Base-by-base conservation (phyloP, 2,329 filamentous ascomycete genomes). In the Pseudogymnoascus sp. region DNA sequence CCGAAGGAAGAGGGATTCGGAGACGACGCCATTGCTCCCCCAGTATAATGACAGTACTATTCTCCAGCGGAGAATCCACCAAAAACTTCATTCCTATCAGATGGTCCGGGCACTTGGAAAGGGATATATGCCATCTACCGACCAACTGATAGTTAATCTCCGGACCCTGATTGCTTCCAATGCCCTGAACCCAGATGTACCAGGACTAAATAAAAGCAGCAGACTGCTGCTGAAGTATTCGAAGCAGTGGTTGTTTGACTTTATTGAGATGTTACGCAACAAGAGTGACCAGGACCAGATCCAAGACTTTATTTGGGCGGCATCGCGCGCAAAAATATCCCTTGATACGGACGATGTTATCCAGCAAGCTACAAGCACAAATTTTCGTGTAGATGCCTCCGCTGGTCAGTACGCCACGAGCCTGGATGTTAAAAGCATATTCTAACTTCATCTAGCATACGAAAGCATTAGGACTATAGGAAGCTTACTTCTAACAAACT, bases 51-150 rank as follows among this genome's bases (percentile, higher is more conserved):
- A 95, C 74, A 90, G 94, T 70, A 96, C 92, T 0, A 77, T 80
- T 33, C 78, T 92, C 61, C 90, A 96, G 80, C 81, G 86, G 58
- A 81, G 86, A 69, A 81, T 96, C 63, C 90, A 93, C 71, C 86
- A 93, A 74, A 97, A 96, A 80, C 83, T 97, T 65, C 93, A 96
- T 76, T 88, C 88, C 26, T 97, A 96, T 72, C 91, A 96, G 79
- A 96, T 96, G 88, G 73, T 92, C 29, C 84, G 90, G 61, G 93
- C 93, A 62, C 74, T 97, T 8, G 83, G 84, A 1, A 84, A 90
- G 70, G 93, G 93, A 5, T 97, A 87, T 75, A 92, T 97, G 89
- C 93, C 93, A 55, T 94, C 91, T 5, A 97, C 90, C 10, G 88
- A 94, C 68, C 93, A 97, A 74, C 72, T 83, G 68, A 88, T 94